phyloP scores from a whole-genome alignment of 176 grass and related monocot species.

The Aegilops umbellulata region DNA sequence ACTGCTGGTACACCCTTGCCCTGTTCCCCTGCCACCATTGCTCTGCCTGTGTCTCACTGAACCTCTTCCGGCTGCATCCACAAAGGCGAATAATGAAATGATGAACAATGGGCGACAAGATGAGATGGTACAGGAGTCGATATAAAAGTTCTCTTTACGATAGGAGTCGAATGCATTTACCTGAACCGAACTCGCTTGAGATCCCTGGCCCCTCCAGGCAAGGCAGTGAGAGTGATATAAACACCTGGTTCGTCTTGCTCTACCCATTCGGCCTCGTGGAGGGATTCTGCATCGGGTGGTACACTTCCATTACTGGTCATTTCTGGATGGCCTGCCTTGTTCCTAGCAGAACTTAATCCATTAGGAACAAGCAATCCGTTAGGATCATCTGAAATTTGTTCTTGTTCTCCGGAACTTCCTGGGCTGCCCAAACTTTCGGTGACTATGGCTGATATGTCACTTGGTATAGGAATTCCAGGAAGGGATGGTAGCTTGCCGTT shows the following conservation, averaged over 20 bases:
- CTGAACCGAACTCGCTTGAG: constrained; percentile 96
- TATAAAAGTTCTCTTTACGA: not conserved
- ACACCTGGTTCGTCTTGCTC: constrained; percentile 95
- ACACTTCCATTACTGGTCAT: constrained; percentile 65
- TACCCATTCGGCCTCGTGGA: constrained; percentile 82
- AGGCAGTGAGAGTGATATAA: constrained; percentile 84
- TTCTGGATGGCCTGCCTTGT: constrained; percentile 46
- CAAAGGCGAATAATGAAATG: not conserved
- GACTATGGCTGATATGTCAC: constrained; percentile 38
- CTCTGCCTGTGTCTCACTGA: constrained; percentile 92
- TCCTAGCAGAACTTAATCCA: constrained; percentile 59
- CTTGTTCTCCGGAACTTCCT: constrained; percentile 51
- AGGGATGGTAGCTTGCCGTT: constrained; percentile 62
- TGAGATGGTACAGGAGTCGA: not conserved
- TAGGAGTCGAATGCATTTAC: constrained; percentile 39
- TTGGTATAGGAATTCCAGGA: constrained; percentile 42
- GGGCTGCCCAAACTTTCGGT: constrained; percentile 53
- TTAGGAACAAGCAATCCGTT: constrained; percentile 52
- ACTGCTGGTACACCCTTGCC: constrained; percentile 81
- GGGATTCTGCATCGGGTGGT: constrained; percentile 41
- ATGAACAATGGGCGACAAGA: not conserved
- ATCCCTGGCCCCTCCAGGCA: constrained; percentile 80
- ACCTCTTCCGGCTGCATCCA: constrained; percentile 78
- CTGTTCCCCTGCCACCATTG: constrained; percentile 98
- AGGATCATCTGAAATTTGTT: constrained; percentile 50